A percentile compares a stretch with the other conserved stretches of the same genome.
Conservation (phyloP, 768 basidiomycete genomes). For the Tylopilus intermedius region DNA sequence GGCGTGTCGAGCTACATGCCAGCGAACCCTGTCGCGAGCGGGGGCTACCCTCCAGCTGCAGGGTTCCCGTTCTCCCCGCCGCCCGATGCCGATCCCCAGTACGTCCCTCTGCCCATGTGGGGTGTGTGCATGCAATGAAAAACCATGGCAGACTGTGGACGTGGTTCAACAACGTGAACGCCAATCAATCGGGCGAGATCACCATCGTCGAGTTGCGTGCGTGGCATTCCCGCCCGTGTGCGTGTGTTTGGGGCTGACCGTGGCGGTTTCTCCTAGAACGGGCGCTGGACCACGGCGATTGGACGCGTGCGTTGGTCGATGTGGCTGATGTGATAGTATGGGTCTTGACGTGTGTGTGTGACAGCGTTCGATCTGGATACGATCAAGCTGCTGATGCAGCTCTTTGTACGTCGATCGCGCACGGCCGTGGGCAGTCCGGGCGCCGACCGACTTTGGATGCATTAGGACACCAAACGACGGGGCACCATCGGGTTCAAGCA, state of each 20-base stretch:
- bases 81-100: slow-evolving; percentile 75
- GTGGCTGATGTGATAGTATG: no score
- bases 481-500: slow-evolving; percentile 81
- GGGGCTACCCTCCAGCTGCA: not conserved
- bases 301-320: slow-evolving; percentile 47
- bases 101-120: slow-evolving; percentile 21
- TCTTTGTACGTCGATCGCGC: slow-evolving; percentile 57
- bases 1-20: not conserved
- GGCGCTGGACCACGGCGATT: slow-evolving; percentile 59
- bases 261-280: slow-evolving; percentile 30
- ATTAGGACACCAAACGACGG: slow-evolving; percentile 62
- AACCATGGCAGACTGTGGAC: slow-evolving; percentile 42
- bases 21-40: not conserved
- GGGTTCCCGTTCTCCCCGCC: slow-evolving; percentile 3
- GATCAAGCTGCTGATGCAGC: slow-evolving; percentile 74
- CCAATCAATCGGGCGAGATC: slow-evolving; percentile 64
- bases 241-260: no score
- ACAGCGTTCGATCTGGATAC: slow-evolving; percentile 82
- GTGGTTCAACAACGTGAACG: slow-evolving; percentile 70
- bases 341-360: not conserved
- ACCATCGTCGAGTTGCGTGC: slow-evolving; percentile 60
- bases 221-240: slow-evolving; percentile 16
- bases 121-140: not conserved
- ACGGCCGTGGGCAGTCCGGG: not conserved
- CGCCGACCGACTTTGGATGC: not conserved